Base-by-base conservation (phyloP, 2,329 filamentous ascomycete genomes). In the Sporothrix inflata region DNA sequence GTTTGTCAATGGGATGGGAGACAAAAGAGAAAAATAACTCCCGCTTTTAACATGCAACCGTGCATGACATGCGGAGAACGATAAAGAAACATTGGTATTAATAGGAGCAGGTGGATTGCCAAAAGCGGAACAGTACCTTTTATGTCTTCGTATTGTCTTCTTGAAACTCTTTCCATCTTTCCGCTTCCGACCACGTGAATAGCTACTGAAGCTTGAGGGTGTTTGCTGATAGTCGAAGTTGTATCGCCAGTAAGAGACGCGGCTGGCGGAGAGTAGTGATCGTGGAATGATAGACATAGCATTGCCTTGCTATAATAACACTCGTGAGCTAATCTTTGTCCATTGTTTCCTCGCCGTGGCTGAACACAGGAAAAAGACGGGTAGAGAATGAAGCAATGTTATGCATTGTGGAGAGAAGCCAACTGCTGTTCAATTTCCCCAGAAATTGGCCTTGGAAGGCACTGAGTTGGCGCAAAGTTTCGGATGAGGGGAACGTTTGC, bases 311-410 rank as follows among this genome's bases (percentile, higher is more conserved):
- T 34, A 66, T 71, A 4, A 67, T 55, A 65, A 4, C 19, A 24
- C 21, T 19, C 7, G 14, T 47, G 49, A 21, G 21, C 12, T 53
- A 51, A 71, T 53, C 11, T 27, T 9, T 63, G 40, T 8, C 49
- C 6, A 19, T 63, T 55, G n/a, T 53, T 55, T 42, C 57, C n/a
- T 55, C 11, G 40, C 16, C 34, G 14, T 40, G 70, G 60, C 45
- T 49, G 40, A 66, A 66, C 11, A 51, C 34, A 55, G 47, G 61
- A 14, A 42, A 57, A 66, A 67, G 40, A 66, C 60, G 70, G 60
- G 47, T 47, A 19, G 45, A 42, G 65, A 65, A 65, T 71, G n/a
- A 55, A 47, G 45, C 30, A 40, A 71, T 40, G 27, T 71, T 71
- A 71, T 71, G 69, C 57, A 45, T 27, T 53, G 27, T 27, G 30